phyloP scores from a whole-genome alignment of 306 rosid species.

The Cucumis melo region DNA sequence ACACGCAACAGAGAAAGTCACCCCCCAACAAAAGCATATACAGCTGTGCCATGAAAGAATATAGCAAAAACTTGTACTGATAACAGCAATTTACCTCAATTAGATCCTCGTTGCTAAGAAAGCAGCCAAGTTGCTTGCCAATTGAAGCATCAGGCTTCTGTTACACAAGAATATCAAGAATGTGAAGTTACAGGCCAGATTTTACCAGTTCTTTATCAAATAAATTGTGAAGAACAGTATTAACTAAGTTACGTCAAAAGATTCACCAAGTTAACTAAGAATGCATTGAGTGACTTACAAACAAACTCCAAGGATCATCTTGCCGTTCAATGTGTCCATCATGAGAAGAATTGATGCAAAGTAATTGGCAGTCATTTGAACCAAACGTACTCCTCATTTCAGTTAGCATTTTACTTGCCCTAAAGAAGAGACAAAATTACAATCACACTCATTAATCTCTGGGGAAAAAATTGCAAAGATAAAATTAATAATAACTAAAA shows the following conservation, averaged over 20 bases:
- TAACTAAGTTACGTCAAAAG: slow-evolving; percentile 1
- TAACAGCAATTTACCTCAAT: slow-evolving; percentile 38
- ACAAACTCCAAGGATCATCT: slow-evolving; percentile 66
- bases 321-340: slow-evolving; percentile 46
- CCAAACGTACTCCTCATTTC: slow-evolving; percentile 87
- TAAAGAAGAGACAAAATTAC: slow-evolving; percentile 24
- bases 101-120: slow-evolving; percentile 58
- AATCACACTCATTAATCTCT: not conserved
- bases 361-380: slow-evolving; percentile 50
- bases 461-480: not conserved
- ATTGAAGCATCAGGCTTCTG: slow-evolving; percentile 52
- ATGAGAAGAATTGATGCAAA: slow-evolving; percentile 69
- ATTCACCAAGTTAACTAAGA: slow-evolving; percentile 3
- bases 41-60: not conserved
- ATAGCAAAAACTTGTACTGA: slow-evolving; percentile 6
- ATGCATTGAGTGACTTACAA: slow-evolving; percentile 39
- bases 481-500: too few relatives aligned
- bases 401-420: slow-evolving; percentile 58
- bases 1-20: slow-evolving; percentile 16
- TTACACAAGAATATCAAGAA: slow-evolving; percentile 26
- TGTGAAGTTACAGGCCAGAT: slow-evolving; percentile 24
- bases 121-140: slow-evolving; percentile 48
- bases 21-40: not conserved
- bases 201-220: slow-evolving; percentile 3
- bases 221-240: not conserved